Evolutionary conservation across 495 filamentous ascomycete species (phyloP).

Genomic region (Aspergillus bridgeri): DNA sequence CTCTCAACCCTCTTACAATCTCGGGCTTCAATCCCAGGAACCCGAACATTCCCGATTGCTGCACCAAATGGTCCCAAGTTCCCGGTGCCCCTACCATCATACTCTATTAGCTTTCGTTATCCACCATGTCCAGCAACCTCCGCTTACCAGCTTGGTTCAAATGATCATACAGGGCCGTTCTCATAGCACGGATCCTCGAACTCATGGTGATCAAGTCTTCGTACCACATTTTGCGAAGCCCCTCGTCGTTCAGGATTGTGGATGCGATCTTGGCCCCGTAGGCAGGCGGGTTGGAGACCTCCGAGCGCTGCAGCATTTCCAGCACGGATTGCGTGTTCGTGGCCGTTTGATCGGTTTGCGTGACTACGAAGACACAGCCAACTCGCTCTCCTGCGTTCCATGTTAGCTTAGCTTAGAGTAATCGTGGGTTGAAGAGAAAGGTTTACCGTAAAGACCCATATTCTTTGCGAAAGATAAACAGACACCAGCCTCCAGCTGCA

Average conservation of each 20-base stretch:
- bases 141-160: constrained; percentile 19
- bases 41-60: constrained; percentile 43
- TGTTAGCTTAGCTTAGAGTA: background rate
- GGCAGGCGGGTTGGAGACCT: constrained; percentile 39
- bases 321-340: constrained; percentile 27
- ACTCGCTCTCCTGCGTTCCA: constrained; percentile 26
- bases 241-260: constrained; percentile 25
- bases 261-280: constrained; percentile 40
- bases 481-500: constrained; percentile 27
- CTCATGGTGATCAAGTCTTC: constrained; percentile 41
- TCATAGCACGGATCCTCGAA: constrained; percentile 33
- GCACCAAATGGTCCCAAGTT: constrained; percentile 34
- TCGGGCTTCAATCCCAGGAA: constrained; percentile 29
- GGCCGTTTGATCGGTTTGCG: constrained; percentile 14
- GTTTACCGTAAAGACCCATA: constrained; percentile 45
- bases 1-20: constrained; percentile 27
- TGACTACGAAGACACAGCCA: constrained; percentile 21
- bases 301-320: constrained; percentile 34
- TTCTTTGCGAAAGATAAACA: constrained; percentile 46
- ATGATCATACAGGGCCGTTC: constrained; percentile 24
- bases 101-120: background rate
- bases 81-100: constrained; percentile 24
- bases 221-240: constrained; percentile 32
- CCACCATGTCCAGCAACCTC: background rate
- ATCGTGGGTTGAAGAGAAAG: background rate